Conservation (phyloP, 768 basidiomycete genomes). For the Tricholoma flavovirens region DNA sequence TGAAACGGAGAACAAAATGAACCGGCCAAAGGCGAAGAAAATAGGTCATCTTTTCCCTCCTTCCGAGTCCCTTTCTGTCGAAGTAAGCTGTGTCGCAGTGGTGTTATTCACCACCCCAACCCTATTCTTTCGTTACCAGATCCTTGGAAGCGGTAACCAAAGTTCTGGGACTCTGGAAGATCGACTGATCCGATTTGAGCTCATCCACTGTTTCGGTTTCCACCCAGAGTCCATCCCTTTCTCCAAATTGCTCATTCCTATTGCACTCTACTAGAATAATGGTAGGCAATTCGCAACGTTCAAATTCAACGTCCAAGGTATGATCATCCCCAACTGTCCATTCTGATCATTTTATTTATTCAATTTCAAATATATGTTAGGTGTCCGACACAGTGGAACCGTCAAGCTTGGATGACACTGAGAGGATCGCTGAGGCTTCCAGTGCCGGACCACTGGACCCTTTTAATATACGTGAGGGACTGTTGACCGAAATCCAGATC, state of each 20-base stretch:
- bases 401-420: conserved; percentile 39
- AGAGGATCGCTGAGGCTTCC: conserved; percentile 32
- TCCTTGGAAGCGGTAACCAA: conserved; percentile 21
- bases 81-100: not conserved
- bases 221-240: conserved; percentile 23
- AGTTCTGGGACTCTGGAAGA: conserved; percentile 21
- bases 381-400: conserved; percentile 47
- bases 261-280: conserved; percentile 31
- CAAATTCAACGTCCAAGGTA: conserved; percentile 24
- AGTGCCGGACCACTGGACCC: conserved; percentile 47
- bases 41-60: conserved; percentile 3
- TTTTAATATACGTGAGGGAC: conserved; percentile 54
- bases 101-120: not conserved
- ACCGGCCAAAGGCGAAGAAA: conserved; percentile 13
- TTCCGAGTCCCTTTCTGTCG: not conserved
- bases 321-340: conserved; percentile 24
- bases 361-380: conserved; percentile 22
- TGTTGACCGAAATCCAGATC: conserved; percentile 61
- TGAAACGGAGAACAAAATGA: conserved; percentile 21
- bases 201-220: conserved; percentile 37
- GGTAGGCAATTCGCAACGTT: conserved; percentile 23
- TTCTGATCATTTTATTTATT: conserved; percentile 13
- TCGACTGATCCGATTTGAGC: conserved; percentile 32
- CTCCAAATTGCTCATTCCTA: conserved; percentile 13
- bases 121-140: conserved; percentile 17